Conservation (phyloP, 768 basidiomycete genomes). For the Mycena belliarum region DNA sequence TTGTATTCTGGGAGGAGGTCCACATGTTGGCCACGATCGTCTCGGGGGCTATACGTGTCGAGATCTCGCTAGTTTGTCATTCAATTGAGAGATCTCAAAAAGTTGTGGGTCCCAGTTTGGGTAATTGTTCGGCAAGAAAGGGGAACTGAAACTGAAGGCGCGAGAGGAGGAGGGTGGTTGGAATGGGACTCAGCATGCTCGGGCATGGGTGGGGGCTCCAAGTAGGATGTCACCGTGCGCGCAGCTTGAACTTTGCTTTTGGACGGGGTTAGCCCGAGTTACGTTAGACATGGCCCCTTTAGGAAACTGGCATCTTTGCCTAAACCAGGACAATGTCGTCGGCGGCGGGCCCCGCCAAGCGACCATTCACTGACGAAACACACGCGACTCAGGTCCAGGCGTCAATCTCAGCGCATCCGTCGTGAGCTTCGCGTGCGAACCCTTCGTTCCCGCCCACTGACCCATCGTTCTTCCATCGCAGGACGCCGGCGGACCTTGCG, state of each 20-base stretch:
- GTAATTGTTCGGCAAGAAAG: not conserved
- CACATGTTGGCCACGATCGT: slow-evolving; percentile 6
- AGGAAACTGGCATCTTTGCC: too few relatives aligned
- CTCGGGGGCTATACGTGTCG: not conserved
- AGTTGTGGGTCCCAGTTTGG: slow-evolving; percentile 17
- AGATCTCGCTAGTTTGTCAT: not conserved
- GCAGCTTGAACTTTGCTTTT: too few relatives aligned
- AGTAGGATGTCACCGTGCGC: too few relatives aligned
- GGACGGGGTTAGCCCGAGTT: too few relatives aligned
- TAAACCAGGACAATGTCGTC: not conserved
- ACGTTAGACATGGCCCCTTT: too few relatives aligned
- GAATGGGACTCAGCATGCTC: too few relatives aligned
- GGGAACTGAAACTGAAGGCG: too few relatives aligned
- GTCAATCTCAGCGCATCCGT: slow-evolving; percentile 12
- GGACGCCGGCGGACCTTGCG: slow-evolving; percentile 49
- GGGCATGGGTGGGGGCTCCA: too few relatives aligned
- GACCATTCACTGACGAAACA: slow-evolving; percentile 28
- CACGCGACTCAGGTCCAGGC: slow-evolving; percentile 29
- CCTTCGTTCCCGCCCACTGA: slow-evolving; percentile 9
- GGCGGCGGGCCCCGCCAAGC: slow-evolving; percentile 28
- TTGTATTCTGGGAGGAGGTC: slow-evolving; percentile 1
- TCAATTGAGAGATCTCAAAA: not conserved
- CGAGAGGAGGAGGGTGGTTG: too few relatives aligned
- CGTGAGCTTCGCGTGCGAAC: slow-evolving; percentile 9
- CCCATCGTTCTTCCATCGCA: slow-evolving; percentile 21